Evolutionary conservation across 306 rosid species (phyloP), one percentile per base, ranked within the genome.

Genomic region (Pyrus communis): DNA sequence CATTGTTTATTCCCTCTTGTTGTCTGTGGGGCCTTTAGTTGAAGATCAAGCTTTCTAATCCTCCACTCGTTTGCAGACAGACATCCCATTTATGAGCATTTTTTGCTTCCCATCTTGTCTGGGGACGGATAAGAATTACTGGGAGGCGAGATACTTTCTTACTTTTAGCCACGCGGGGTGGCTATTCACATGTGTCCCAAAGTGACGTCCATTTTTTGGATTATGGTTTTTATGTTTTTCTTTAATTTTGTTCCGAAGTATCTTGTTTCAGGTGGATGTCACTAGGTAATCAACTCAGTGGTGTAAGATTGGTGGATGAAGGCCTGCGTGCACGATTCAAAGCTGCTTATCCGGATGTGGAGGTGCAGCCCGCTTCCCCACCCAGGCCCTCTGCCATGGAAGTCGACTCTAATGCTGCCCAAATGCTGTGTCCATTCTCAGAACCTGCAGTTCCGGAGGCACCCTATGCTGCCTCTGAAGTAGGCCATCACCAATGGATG

Each of bases 291-390:
- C 99, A 96, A 85, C 86, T 96, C 85, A 71, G 28, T 54, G 99
- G 99, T 73, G 99, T 82, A 33, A 86, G 99, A 75, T 81, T 96
- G 74, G 99, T 96, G 13, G 98, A 96, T 18, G 98, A 96, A 77
- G 99, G 99, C 27, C 87, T 96, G 75, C 87, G 97, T 15, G 99
- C 98, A 73, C 86, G 98, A 84, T 96, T 96, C 51, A 96, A 96
- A 89, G 99, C 99, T 65, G 98, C 99, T 71, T 96, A 96, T 70
- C 98, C 98, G 8, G 97, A 91, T 27, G 93, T 92, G 73, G 97
- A 96, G 88, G 98, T 96, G 74, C 96, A 92, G 77, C 99, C 98
- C 5, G 10, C 88, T 33, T 96, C 99, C 58, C 99, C 99, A 71
- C 93, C 97, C 38, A 84, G 97, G 78, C 80, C 91, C 80, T 88